Conservation (phyloP, 2,329 filamentous ascomycete species). For the Epichloe hybrida region DNA sequence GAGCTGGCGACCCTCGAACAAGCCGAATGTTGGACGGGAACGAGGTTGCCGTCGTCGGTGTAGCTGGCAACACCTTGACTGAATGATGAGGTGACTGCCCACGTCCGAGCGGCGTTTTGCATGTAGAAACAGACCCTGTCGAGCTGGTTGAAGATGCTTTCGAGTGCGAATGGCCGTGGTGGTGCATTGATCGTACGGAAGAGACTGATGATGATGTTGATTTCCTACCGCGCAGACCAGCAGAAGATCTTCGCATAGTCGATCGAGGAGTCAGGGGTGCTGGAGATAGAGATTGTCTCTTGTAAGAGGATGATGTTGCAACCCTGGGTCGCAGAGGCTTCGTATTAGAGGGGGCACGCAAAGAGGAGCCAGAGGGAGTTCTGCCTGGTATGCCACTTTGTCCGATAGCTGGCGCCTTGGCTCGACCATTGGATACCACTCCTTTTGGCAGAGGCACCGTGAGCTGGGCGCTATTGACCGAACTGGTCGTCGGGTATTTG, state of each 20-base stretch:
- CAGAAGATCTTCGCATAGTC: constrained; percentile 69
- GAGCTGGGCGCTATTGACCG: constrained; percentile 18
- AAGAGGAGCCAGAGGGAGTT: constrained; percentile 11
- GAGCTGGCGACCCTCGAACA: constrained; percentile 46
- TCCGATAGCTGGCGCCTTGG: constrained; percentile 14
- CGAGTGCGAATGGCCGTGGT: constrained; percentile 74
- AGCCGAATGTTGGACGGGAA: constrained; percentile 83
- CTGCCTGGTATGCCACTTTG: constrained; percentile 10
- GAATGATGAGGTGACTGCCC: constrained; percentile 74
- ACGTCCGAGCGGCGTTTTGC: constrained; percentile 49
- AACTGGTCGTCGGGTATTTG: constrained; percentile 34
- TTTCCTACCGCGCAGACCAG: constrained; percentile 76
- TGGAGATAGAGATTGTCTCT: constrained; percentile 72
- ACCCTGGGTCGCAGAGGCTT: constrained; percentile 15
- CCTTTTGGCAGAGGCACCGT: constrained; percentile 36
- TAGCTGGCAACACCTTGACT: constrained; percentile 88
- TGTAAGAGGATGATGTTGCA: constrained; percentile 32
- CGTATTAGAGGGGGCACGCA: constrained; percentile 15
- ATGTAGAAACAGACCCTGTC: constrained; percentile 57
- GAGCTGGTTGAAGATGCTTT: constrained; percentile 92
- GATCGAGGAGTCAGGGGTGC: constrained; percentile 79
- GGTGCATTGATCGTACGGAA: constrained; percentile 81
- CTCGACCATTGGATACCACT: constrained; percentile 37
- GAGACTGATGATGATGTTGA: constrained; percentile 93
- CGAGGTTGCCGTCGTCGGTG: constrained; percentile 57